phyloP scores from a whole-genome alignment of 2,329 filamentous ascomycete genomes.

The Ascochyta viciae-villosae region DNA sequence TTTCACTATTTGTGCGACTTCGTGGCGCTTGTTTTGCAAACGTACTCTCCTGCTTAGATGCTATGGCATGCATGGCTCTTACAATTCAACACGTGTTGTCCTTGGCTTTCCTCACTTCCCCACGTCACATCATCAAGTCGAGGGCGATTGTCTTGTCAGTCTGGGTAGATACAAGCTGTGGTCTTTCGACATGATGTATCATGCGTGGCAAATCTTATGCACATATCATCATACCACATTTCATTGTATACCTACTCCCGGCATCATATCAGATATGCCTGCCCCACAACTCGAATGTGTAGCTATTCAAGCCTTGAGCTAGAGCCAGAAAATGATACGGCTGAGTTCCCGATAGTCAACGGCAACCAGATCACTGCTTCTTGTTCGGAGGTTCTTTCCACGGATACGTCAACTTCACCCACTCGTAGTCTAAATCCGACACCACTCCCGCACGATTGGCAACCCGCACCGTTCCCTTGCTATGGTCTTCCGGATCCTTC shows the following conservation, averaged over 20 bases:
- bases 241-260: background rate
- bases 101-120: background rate
- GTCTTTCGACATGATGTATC: background rate
- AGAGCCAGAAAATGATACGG: background rate
- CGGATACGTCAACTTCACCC: background rate
- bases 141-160: background rate
- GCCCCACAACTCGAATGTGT: background rate
- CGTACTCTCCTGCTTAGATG: background rate
- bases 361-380: background rate
- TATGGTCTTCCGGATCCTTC: background rate
- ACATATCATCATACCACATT: background rate
- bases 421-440: constrained; percentile 1
- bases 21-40: background rate
- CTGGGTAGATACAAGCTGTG: background rate
- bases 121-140: background rate
- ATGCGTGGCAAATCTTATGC: background rate
- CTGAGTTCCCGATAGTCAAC: background rate
- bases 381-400: background rate
- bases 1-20: background rate
- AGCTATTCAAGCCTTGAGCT: background rate
- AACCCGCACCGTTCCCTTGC: background rate
- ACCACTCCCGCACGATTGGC: background rate
- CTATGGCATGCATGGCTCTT: background rate
- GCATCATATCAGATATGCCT: background rate
- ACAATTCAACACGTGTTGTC: background rate